Conservation (phyloP, 805 yeast species). For the Hemisphaericaspora nanyangensis region DNA sequence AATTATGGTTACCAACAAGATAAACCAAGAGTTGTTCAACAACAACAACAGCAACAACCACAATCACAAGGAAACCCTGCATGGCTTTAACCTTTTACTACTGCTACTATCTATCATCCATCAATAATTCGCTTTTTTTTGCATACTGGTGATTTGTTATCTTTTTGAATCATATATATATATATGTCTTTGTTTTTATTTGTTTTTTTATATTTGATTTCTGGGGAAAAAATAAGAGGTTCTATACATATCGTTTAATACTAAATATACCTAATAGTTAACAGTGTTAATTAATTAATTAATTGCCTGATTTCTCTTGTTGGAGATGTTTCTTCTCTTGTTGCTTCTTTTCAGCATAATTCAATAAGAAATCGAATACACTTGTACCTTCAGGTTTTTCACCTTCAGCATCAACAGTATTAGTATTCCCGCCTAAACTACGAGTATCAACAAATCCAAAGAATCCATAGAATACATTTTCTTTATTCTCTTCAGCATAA, state of each 20-base stretch:
- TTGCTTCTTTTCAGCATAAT: constrained; percentile 12
- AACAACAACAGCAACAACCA: constrained; percentile 10
- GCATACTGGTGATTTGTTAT: too few species aligned
- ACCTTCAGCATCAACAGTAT: too few species aligned
- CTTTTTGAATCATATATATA: too few species aligned
- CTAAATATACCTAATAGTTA: too few species aligned
- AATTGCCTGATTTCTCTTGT: too few species aligned
- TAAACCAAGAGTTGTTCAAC: constrained; percentile 9
- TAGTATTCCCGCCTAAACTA: constrained; percentile 24
- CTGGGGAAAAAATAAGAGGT: background rate
- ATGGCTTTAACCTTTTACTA: constrained; percentile 15
- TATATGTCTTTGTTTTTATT: too few species aligned
- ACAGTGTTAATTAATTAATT: too few species aligned
- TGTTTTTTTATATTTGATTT: background rate
- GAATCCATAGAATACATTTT: constrained; percentile 85
- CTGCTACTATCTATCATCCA: background rate
- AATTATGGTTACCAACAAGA: constrained; percentile 10
- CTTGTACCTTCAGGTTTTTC: constrained; percentile 49
- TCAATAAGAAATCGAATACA: constrained; percentile 52
- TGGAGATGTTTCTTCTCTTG: too few species aligned
- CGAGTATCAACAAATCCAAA: constrained; percentile 87
- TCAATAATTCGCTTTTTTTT: background rate
- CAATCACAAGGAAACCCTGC: constrained; percentile 16
- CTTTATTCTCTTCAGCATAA: constrained; percentile 83
- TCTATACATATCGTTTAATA: background rate